These are phyloP conservation scores for Pistacia vera DNA, from an alignment of 345 rosid genomes.

Conservation along the genomic window DNA sequence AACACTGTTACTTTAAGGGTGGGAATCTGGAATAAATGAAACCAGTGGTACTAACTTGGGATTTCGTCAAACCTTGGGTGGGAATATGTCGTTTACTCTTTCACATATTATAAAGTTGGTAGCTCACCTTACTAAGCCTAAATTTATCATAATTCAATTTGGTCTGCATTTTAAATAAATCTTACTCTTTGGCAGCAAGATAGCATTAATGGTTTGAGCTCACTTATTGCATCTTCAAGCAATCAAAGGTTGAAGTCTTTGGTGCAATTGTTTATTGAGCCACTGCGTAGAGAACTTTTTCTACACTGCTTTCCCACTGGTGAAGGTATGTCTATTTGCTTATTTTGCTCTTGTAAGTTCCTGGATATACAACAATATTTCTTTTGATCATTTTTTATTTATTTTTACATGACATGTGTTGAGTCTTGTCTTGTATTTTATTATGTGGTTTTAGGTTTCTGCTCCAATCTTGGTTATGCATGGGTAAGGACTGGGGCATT, in stretches of 20 bases:
- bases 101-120: background rate
- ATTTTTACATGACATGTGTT: conserved; percentile 14
- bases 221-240: conserved; percentile 57
- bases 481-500: conserved; percentile 79
- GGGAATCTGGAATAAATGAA: too few species aligned
- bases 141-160: background rate
- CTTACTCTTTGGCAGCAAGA: conserved; percentile 44
- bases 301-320: conserved; percentile 47
- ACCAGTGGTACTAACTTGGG: too few species aligned
- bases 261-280: conserved; percentile 44
- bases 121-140: background rate
- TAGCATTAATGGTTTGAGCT: conserved; percentile 44
- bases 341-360: conserved; percentile 17
- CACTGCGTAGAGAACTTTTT: conserved; percentile 63
- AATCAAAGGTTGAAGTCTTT: conserved; percentile 57
- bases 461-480: conserved; percentile 58
- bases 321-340: conserved; percentile 24
- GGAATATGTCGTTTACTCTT: too few species aligned
- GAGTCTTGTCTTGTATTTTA: background rate
- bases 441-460: conserved; percentile 31
- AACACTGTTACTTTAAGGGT: too few species aligned
- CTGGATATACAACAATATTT: background rate
- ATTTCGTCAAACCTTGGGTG: too few species aligned
- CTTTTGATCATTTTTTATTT: background rate
- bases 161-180: background rate